Base-by-base conservation (phyloP, 495 filamentous ascomycete genomes). In the Penicillium cinerascens region DNA sequence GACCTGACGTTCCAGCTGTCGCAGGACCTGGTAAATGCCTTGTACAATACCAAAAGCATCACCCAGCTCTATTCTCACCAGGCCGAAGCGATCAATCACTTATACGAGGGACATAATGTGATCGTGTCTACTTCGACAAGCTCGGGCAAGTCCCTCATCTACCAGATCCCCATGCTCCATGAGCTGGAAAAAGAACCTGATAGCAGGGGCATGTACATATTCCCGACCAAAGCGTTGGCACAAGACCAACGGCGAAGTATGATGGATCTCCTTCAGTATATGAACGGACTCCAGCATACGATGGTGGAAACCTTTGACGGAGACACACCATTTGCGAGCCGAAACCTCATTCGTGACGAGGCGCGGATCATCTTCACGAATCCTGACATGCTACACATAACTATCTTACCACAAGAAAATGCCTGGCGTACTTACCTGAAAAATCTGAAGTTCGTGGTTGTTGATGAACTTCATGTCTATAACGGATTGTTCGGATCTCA, bases 291-390 rank as follows among this genome's bases (percentile, higher is more conserved):
- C 15, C 81, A 89, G 56, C 75, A 86, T 47, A 72, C 85, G 6
- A 69, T 92, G 11, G 89, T 96, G 9, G 95, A 97, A 57, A 96
- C 92, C 0, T 97, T 95, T 52, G 93, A 99, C 65, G 93, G 93
- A 9, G 93, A 99, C 67, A 97, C 95, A 1, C 83, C 87, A 1
- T 88, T 92, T 85, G 63, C 70, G 8, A 86, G 88, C 36, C 78
- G 93, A 39, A 88, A 88, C 52, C 56, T 75, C 42, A 89, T 99
- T 50, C 82, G 92, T 10, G 92, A 97, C 41, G 87, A 96, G 63
- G 95, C 86, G 8, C 78, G 90, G 9, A 88, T 99, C 53, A 92
- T 99, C 50, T 97, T 99, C 65, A 99, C 93, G 6, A 99, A 99
- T 59, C 93, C 93, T 0, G 93, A 99, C 60, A 97, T 97, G 92